These are phyloP conservation scores for Gracilaria gracilis DNA, from an alignment of 23 red algal species.

Conservation along the genomic window DNA sequence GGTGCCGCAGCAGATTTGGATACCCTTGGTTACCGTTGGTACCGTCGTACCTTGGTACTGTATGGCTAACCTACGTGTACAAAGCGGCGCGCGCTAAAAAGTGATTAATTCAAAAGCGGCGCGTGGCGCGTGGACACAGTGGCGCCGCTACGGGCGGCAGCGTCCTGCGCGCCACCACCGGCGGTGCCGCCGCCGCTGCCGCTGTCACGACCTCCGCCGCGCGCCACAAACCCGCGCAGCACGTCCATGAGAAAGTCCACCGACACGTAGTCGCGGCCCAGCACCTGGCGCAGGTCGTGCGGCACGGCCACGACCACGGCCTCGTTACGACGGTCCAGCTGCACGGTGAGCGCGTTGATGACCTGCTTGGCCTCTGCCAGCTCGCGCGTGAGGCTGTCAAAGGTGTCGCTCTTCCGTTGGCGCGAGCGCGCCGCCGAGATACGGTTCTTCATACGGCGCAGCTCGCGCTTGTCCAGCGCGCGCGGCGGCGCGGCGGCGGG, in stretches of 20 bases:
- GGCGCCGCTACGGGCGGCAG: too few relatives aligned
- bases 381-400: conserved; percentile 45
- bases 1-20: too few relatives aligned
- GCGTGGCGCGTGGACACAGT: too few relatives aligned
- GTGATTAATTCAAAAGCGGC: not conserved
- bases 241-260: conserved; percentile 58
- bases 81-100: not conserved
- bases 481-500: not conserved
- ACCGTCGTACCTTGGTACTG: too few relatives aligned
- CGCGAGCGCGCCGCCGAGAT: conserved; percentile 43
- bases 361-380: conserved; percentile 53
- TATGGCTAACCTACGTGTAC: too few relatives aligned
- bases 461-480: conserved; percentile 46
- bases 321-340: conserved; percentile 11
- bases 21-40: too few relatives aligned
- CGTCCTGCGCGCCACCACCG: not conserved
- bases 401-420: conserved; percentile 53
- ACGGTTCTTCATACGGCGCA: conserved; percentile 64
- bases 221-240: conserved; percentile 28
- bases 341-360: conserved; percentile 45
- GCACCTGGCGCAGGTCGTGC: conserved; percentile 45
- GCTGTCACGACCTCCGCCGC: not conserved
- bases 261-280: conserved; percentile 47
- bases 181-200: not conserved
- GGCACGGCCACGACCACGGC: conserved; percentile 51